Evolutionary conservation across 2,329 filamentous ascomycete species (phyloP), one percentile per base, ranked within the genome.

Genomic region (Xylaria hypoxylon): DNA sequence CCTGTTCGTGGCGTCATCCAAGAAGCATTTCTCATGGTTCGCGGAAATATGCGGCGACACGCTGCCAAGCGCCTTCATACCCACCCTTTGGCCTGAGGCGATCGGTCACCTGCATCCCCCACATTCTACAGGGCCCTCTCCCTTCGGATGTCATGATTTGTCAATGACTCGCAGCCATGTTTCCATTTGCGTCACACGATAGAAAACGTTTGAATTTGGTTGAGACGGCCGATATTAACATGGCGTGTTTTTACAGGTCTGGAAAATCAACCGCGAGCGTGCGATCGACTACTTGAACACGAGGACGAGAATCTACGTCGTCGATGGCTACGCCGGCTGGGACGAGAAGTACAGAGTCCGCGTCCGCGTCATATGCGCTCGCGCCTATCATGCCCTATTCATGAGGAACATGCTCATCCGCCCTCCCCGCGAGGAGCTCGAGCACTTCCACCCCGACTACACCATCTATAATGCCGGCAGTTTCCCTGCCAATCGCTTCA

Each of bases 381-480:
- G 96, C 80, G 96, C 96, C 82, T 99, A 99, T 88, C 96, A 99
- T 88, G 96, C 96, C 70, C 89, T 99, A 72, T 99, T 99, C 90
- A 99, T 99, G 96, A 93, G 94, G 79, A 99, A 99, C 88, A 99
- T 99, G 96, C 92, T 99, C 79, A 99, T 99, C 86, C 92, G 96
- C 75, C 96, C 96, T 70, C 86, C 90, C 59, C 89, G 88, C 70
- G 92, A 96, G 83, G 94, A 99, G 86, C 90, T 99, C 62, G 92
- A 97, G 85, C 89, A 93, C 84, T 99, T 99, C 89, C 93, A 97
- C 82, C 96, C 96, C 76, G 95, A 99, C 86, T 99, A 99, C 86
- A 95, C 95, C 77, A 98, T 99, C 85, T 99, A 99, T 91, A 99
- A 99, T 80, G 96, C 94, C 70, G 96, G 96, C 74, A 93, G 93